Evolutionary conservation across 441 rosid species (phyloP), one percentile per base, ranked within the genome.

Genomic region (Gossypium aridum): DNA sequence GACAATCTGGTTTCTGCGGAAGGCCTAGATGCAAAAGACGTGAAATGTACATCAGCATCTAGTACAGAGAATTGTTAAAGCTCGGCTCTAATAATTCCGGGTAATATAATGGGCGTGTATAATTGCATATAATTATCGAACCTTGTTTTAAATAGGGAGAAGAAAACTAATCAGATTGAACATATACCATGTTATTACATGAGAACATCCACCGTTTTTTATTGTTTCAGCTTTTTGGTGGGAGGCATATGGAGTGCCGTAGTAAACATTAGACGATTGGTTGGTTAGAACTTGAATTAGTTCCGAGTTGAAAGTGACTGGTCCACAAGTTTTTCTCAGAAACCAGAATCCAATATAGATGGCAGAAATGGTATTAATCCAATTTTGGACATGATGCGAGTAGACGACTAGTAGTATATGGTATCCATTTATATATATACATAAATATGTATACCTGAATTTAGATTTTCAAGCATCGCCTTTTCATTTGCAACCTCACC

Each of bases 1-100:
- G 97, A 87, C 47, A 82, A 80, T 78, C 72, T 78, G 14, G 71
- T 64, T 3, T 82, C 77, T 72, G 79, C 73, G 16, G 89, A 85
- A n/a, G 83, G 80, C 55, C 60, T 76, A 26, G 88, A 87, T 37
- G 81, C 83, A 13, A 88, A 86, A 78, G 93, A 88, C 71, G 82
- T 78, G 64, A 91, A 88, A 78, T 82, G 71, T 79, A 0, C 76
- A 72, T 66, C 83, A 83, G 77, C 79, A 53, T 80, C 74, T 26
- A 73, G 82, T 53, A 79, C 85, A 0, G 80, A 78, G 23, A 88
- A 82, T 78, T 79, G 80, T 68, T 87, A 80, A 6, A 75, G 73
- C 39, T 62, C 62, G 64, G n/a, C 61, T 34, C 22, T 66, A 31
- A 47, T 51, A 75, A 54, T 66, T 77, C 62, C 45, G 78, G 83